Base-by-base conservation (phyloP, 192 early-diverging fungal genomes). In the Podila horticola region DNA sequence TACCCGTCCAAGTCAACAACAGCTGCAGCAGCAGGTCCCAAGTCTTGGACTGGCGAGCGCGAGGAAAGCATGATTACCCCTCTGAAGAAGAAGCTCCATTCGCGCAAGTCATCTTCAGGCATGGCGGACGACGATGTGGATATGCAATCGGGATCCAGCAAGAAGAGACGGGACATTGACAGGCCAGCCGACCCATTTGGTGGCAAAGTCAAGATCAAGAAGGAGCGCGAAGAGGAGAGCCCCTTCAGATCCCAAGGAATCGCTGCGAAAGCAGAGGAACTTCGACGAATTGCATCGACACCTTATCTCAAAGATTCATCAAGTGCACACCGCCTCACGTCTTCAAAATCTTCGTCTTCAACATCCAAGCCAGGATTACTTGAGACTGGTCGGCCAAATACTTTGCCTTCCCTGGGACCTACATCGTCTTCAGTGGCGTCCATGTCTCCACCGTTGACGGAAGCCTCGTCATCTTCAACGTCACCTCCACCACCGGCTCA, bases 191-290 rank as follows among this genome's bases (percentile, higher is more conserved):
- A 81, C 38, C 61, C 51, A 13, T 81, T 72, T 66, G 66, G 71
- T 19, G 71, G 77, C 31, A 81, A 73, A 60, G 55, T 81, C 49
- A 81, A 81, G 69, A 81, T 81, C 58, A 81, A 81, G 67, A 81
- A 81, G 77, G 77, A 81, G n/a, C 77, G 77, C 10, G 77, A 81
- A 17, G 77, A 81, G 1, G 77, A 81, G n/a, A 55, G 41, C 4
- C 70, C 59, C 45, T 69, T 69, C n/a, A 59, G 67, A 61, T 17
- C 55, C 8, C 48, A 58, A 15, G 51, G 49, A 15, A 5, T 70
- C 10, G 57, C 59, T 15, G 34, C 51, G 5, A 81, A 73, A 33
- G 6, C 49, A 8, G 77, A 81, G 31, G 77, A 81, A 13, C 58
- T 81, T 24, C 77, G 77, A 15, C 50, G 77, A 2, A 71, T 81